These are phyloP conservation scores for Chlorella sp. DNA, from an alignment of 139 green algal genomes.

Conservation along the genomic window DNA sequence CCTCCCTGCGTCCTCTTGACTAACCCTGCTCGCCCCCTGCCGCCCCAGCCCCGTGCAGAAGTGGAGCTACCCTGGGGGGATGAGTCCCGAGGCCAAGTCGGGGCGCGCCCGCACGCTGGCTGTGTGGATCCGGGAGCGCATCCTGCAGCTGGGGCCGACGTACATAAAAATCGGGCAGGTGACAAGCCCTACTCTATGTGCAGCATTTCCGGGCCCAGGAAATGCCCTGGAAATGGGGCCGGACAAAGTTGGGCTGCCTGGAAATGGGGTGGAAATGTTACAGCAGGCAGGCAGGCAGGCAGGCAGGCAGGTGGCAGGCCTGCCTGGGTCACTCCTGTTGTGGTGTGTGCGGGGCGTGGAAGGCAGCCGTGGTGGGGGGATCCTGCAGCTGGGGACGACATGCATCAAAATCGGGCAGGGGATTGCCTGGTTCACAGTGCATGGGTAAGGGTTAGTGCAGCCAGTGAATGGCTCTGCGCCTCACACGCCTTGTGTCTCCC, in stretches of 20 bases:
- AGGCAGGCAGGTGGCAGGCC: too few relatives aligned
- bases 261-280: too few relatives aligned
- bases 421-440: too few relatives aligned
- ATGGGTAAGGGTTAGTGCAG: too few relatives aligned
- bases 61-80: conserved; percentile 56
- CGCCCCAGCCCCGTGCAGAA: background rate
- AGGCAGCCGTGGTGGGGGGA: background rate
- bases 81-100: conserved; percentile 62
- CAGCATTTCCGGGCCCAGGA: too few relatives aligned
- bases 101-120: conserved; percentile 56
- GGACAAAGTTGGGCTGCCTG: too few relatives aligned
- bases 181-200: background rate
- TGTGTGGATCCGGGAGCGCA: conserved; percentile 67
- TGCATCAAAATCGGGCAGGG: background rate
- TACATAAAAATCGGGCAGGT: conserved; percentile 80
- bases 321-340: too few relatives aligned
- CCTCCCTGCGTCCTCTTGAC: too few relatives aligned
- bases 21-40: background rate
- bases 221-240: too few relatives aligned
- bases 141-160: conserved; percentile 91
- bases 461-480: too few relatives aligned
- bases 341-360: too few relatives aligned
- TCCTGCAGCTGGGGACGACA: background rate
- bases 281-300: too few relatives aligned
- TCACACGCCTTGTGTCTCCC: background rate